Evolutionary conservation across 441 rosid genomes (phyloP).

Genomic region (Aleurites moluccanus): DNA sequence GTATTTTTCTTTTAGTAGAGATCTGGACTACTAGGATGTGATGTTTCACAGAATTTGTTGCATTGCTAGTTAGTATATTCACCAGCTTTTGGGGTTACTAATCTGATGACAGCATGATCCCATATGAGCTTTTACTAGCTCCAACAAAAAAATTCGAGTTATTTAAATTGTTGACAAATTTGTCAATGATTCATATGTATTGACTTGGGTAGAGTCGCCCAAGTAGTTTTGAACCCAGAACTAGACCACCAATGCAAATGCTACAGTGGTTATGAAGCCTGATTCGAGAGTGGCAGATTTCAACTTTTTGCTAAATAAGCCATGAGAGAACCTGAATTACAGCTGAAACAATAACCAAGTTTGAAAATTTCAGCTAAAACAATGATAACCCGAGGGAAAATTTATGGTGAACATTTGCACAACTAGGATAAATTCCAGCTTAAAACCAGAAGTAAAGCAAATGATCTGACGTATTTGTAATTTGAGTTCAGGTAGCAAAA

Average conservation of each 20-base stretch:
- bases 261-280: background rate
- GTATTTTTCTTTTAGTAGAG: background rate
- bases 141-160: background rate
- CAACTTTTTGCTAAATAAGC: background rate
- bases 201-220: background rate
- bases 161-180: constrained; percentile 2
- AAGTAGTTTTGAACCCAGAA: background rate
- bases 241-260: background rate
- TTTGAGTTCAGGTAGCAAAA: background rate
- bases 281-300: too few species aligned
- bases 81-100: background rate
- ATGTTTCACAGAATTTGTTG: background rate
- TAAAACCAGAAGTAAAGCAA: too few species aligned
- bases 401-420: background rate
- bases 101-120: background rate
- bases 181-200: background rate
- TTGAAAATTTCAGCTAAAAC: background rate
- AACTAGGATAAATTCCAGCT: too few species aligned
- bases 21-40: background rate
- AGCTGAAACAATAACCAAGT: background rate
- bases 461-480: background rate
- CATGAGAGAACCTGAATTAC: background rate
- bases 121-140: background rate
- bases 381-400: background rate
- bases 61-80: background rate